Percentiles rank a stretch among this genome's conserved stretches.
Conservation (phyloP, 441 rosid genomes). For the Populus hybrid region DNA sequence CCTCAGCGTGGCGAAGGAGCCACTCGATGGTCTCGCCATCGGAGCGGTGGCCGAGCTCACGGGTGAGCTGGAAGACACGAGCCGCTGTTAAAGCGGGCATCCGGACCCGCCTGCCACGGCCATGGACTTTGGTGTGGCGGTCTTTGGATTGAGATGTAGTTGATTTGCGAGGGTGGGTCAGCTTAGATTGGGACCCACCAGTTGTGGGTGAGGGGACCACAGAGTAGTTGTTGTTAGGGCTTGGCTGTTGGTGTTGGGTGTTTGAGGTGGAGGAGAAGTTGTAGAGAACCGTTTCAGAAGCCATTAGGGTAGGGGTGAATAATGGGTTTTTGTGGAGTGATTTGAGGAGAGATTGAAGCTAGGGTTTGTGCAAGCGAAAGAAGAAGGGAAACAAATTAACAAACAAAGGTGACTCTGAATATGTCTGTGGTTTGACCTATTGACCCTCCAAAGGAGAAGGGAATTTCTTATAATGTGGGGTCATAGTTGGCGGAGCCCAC, state of each 20-base stretch:
- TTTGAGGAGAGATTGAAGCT: not conserved
- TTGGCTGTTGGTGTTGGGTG: conserved; percentile 14
- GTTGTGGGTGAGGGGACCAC: conserved; percentile 16
- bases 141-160: conserved; percentile 34
- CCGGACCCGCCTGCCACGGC: conserved; percentile 65
- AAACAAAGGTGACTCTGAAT: not conserved
- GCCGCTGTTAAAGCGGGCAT: conserved; percentile 69
- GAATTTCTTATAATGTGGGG: not conserved
- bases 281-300: conserved; percentile 32
- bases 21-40: conserved; percentile 76
- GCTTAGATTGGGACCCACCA: conserved; percentile 3
- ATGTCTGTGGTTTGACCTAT: conserved; percentile 13
- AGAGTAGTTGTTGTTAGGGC: conserved; percentile 9
- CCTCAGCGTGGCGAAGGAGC: conserved; percentile 64
- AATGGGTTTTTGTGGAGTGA: too few species aligned
- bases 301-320: conserved; percentile 20
- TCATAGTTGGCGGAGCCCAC: not conserved
- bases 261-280: not conserved
- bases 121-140: conserved; percentile 72
- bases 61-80: conserved; percentile 63
- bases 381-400: not conserved
- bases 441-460: conserved; percentile 12
- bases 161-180: conserved; percentile 28
- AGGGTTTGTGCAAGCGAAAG: conserved; percentile 18
- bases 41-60: conserved; percentile 69